Base-by-base conservation (phyloP, 1,284 basidiomycete genomes). In the Amylostereum chailletii region DNA sequence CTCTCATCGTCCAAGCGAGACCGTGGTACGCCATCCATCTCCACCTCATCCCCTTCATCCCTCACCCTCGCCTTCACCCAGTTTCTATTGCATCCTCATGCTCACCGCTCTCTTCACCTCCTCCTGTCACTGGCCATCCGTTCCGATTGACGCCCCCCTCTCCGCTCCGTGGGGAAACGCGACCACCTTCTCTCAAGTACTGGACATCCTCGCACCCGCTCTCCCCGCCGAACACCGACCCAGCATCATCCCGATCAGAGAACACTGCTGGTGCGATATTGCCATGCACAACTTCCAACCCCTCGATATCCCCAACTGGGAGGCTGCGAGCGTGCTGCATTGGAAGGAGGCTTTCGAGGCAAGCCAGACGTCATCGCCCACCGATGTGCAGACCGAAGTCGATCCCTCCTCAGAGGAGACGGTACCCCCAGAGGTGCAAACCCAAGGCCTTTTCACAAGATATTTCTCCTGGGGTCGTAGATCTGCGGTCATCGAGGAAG, bases 51-150 rank as follows among this genome's bases (percentile, higher is more conserved):
- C 38, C 34, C 8, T 42, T 19, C 41, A 9, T 38, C 42, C 46
- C 43, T 40, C 30, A 8, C 2, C 33, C 53, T 47, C 36, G 40
- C 46, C 41, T 27, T 26, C 48, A 41, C 26, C 11, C 52, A 90
- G 87, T 58, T 86, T 90, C 61, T 90, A 90, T 63, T 90, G 87
- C 71, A 83, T 90, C 50, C 72, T 88, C 27, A 72, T 90, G 26
- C 77, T 90, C 19, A 74, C 79, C 0, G 84, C 87, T 10, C 72
- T 90, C 47, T 90, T 89, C 63, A 73, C 88, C 54, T 86, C 87
- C 10, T 86, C 87, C 8, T 90, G 88, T 62, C 89, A 90, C 64
- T 89, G 87, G 87, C 84, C 87, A 53, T 83, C 88, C 19, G 76
- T 87, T 43, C 76, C 85, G 8, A 62, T 83, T 40, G 75, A 81